A percentile compares a stretch with the other conserved stretches of the same genome.
These are phyloP conservation scores for Cucumis melo DNA, from an alignment of 306 rosid species.

Conservation along the genomic window DNA sequence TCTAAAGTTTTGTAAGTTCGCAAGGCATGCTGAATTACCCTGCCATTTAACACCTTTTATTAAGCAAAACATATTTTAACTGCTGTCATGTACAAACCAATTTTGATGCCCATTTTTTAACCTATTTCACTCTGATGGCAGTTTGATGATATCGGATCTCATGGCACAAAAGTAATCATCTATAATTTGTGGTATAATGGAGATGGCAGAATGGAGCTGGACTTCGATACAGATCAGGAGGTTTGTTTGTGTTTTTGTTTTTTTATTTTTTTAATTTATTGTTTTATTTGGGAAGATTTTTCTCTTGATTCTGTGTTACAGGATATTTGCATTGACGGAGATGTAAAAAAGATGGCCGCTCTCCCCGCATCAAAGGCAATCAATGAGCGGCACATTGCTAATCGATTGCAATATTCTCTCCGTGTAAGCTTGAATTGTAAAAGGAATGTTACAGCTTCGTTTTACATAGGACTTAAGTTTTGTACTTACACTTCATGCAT, in stretches of 20 bases:
- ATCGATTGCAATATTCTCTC: constrained; percentile 52
- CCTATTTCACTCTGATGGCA: constrained; percentile 19
- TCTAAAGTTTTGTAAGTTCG: neutral
- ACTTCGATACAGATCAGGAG: constrained; percentile 56
- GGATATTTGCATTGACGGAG: constrained; percentile 72
- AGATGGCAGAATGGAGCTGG: constrained; percentile 58
- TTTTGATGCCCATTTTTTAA: neutral
- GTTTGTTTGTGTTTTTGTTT: constrained; percentile 13
- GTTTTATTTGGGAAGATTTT: neutral
- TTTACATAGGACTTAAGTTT: neutral
- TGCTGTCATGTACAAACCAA: neutral
- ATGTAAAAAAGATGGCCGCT: constrained; percentile 26
- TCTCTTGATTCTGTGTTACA: constrained; percentile 25
- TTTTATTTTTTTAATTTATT: neutral
- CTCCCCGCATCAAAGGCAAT: constrained; percentile 11
- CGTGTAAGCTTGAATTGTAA: constrained; percentile 40
- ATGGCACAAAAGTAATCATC: constrained; percentile 80
- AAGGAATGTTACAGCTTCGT: neutral
- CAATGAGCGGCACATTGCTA: constrained; percentile 70
- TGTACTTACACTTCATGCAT: constrained; percentile 15
- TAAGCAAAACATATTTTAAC: neutral
- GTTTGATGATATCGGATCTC: constrained; percentile 74
- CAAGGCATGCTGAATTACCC: neutral
- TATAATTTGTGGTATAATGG: constrained; percentile 76
- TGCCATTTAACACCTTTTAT: neutral